Conservation (phyloP, 257 asterid species). For the Forsythia suspensa region DNA sequence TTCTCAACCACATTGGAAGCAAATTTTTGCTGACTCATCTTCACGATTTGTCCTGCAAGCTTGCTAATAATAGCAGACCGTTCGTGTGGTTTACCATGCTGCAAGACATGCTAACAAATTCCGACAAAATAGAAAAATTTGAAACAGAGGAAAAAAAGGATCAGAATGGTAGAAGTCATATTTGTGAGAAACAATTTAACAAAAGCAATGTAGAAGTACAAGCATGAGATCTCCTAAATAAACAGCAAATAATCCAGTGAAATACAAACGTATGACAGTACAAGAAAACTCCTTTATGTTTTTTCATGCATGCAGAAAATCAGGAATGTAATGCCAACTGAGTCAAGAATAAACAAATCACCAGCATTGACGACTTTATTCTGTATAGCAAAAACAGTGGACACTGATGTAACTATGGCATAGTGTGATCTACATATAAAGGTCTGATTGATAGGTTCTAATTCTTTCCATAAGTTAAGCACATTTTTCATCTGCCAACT, state of each 20-base stretch:
- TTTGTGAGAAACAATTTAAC: neutral
- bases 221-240: neutral
- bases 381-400: neutral
- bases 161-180: neutral
- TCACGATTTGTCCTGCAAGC: constrained; percentile 84
- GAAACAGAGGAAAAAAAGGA: neutral
- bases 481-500: neutral
- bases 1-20: constrained; percentile 95
- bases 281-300: neutral
- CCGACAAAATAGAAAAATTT: constrained; percentile 7
- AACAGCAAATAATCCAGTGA: neutral
- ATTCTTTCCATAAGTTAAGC: neutral
- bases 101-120: constrained; percentile 68
- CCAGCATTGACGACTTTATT: neutral
- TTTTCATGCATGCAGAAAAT: neutral
- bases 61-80: constrained; percentile 62
- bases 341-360: neutral
- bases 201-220: neutral
- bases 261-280: neutral
- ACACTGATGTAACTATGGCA: neutral
- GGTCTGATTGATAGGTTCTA: neutral
- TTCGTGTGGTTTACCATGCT: constrained; percentile 76
- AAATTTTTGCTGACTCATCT: constrained; percentile 90
- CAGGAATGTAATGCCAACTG: neutral
- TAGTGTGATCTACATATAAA: neutral